Base-by-base conservation (phyloP, 2,329 filamentous ascomycete species). In the Cercospora canescens region DNA sequence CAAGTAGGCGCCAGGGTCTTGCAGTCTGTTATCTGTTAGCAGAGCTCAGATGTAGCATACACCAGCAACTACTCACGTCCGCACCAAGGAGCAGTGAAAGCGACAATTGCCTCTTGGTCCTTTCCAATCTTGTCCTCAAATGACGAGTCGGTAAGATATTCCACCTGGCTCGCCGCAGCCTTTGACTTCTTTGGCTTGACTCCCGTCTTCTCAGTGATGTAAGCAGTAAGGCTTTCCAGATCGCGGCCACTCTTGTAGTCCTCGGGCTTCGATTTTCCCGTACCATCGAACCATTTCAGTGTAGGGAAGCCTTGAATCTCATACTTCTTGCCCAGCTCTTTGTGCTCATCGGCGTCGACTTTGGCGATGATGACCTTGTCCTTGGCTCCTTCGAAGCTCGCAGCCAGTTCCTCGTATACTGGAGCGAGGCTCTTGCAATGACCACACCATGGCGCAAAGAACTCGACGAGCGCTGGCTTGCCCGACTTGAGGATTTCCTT, bases 381-480 rank as follows among this genome's bases (percentile, higher is more conserved):
- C 83, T 93, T 82, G 71, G 89, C 88, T 75, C 87, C 88, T 71
- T 91, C 88, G 79, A 94, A 96, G 48, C 85, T 83, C 58, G 84
- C 79, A 55, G 88, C 95, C 50, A 99, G 88, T 78, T 99, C 92
- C 79, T 99, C 95, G 81, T 96, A 99, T 66, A 96, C 84, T 58
- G 95, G 96, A 16, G 95, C 95, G 35, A 99, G 91, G 76, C 84
- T 96, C 87, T 98, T 98, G 92, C 95, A 99, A 86, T 99, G 95
- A 34, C 95, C 96, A 77, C 95, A 99, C 95, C 95, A 99, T 26
- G 94, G 94, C 35, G 95, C 95, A 78, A 96, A 98, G 87, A 99
- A 99, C 80, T 98, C 94, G 74, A 98, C 93, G 28, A 99, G 89
- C 0, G 95, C 94, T 50, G 95, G 94, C 84, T 96, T 98, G 80